phyloP scores from a whole-genome alignment of 331 rosid species.

The Stylosanthes scabra region DNA sequence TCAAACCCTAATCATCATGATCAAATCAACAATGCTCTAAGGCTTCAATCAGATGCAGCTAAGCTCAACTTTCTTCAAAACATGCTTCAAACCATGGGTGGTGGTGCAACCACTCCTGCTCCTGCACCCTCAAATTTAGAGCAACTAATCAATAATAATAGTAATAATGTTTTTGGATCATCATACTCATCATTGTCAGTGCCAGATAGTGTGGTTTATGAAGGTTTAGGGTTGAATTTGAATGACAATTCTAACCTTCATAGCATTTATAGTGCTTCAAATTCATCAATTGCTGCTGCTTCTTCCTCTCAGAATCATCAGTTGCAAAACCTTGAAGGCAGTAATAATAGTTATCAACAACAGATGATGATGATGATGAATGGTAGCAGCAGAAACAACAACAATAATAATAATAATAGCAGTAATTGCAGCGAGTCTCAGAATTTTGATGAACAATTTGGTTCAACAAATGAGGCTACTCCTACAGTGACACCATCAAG shows the following conservation, averaged over 20 bases:
- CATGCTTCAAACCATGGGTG: conserved; percentile 39
- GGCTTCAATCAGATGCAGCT: conserved; percentile 41
- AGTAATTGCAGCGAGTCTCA: conserved; percentile 2
- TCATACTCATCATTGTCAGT: conserved; percentile 8
- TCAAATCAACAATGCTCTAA: conserved; percentile 34
- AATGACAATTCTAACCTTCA: conserved; percentile 9
- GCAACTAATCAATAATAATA: not conserved
- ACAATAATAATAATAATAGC: not conserved
- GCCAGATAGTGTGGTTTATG: conserved; percentile 10
- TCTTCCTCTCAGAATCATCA: conserved; percentile 39
- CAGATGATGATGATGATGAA: not conserved
- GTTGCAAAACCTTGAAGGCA: conserved; percentile 12
- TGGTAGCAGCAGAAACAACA: not conserved
- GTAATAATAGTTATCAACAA: not conserved
- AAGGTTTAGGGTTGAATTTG: conserved; percentile 29
- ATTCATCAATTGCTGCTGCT: not conserved
- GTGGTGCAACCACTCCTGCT: not conserved
- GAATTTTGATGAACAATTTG: conserved; percentile 1
- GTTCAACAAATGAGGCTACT: conserved; percentile 5
- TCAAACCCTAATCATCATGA: conserved; percentile 43
- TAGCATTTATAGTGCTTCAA: conserved; percentile 19
- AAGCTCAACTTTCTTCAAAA: conserved; percentile 48
- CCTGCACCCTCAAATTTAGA: conserved; percentile 30
- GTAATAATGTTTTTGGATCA: not conserved
- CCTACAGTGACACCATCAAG: conserved; percentile 13